phyloP scores from a whole-genome alignment of 1,284 basidiomycete species.

The Melanopsichium pennsylvanicum region DNA sequence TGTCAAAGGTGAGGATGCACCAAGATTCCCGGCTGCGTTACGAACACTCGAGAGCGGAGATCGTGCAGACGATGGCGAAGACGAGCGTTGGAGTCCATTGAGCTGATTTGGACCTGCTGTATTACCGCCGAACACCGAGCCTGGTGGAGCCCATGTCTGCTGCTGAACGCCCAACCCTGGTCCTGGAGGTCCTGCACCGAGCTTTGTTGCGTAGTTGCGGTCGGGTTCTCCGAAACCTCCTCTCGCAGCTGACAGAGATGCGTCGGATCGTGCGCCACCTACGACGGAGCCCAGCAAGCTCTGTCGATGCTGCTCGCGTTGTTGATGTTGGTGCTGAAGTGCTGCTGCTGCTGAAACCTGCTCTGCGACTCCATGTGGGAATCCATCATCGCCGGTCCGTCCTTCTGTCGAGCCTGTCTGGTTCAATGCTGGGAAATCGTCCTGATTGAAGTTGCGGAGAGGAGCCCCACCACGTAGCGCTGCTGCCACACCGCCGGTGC shows the following conservation, averaged over 20 bases:
- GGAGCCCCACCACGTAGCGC: constrained; percentile 38
- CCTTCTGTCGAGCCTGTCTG: constrained; percentile 32
- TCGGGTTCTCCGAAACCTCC: constrained; percentile 58
- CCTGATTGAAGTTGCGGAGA: constrained; percentile 51
- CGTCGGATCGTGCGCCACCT: constrained; percentile 30
- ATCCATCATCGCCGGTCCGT: constrained; percentile 37
- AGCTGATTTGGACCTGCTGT: constrained; percentile 37
- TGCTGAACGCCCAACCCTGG: constrained; percentile 41
- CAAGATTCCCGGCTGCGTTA: constrained; percentile 30
- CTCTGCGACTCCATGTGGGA: constrained; percentile 45
- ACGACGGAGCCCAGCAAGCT: constrained; percentile 44
- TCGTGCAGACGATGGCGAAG: constrained; percentile 41
- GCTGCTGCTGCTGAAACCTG: constrained; percentile 59
- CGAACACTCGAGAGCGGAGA: constrained; percentile 40
- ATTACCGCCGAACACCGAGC: constrained; percentile 30
- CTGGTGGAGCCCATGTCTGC: constrained; percentile 46
- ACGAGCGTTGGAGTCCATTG: constrained; percentile 38
- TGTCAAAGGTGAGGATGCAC: constrained; percentile 38
- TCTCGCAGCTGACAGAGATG: constrained; percentile 54
- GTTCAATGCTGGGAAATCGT: constrained; percentile 63
- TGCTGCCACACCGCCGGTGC: constrained; percentile 36
- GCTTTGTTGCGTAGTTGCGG: constrained; percentile 54
- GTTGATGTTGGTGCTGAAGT: constrained; percentile 56
- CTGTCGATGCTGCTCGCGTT: constrained; percentile 54
- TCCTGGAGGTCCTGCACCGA: constrained; percentile 37